Evolutionary conservation across 208 protist species (phyloP).

Genomic region (Leptomonas seymouri): DNA sequence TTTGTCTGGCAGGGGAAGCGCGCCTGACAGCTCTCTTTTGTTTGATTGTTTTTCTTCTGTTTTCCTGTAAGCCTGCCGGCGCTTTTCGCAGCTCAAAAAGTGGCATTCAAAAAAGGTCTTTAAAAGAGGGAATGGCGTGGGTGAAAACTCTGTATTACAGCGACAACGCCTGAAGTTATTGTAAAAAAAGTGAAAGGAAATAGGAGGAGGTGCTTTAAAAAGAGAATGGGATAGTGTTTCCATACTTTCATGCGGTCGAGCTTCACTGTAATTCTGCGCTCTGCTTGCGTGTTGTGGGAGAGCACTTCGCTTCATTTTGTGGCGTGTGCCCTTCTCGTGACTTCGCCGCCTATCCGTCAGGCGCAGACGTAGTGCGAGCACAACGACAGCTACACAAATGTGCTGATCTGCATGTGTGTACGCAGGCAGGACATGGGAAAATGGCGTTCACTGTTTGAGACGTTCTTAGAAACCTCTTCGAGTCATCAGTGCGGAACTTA

Average conservation of each 20-base stretch:
- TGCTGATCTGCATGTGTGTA: no score
- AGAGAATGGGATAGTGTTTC: background rate
- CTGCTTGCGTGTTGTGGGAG: background rate
- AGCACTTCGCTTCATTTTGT: no score
- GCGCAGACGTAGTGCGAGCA: no score
- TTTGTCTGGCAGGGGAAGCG: no score
- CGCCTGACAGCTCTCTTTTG: no score
- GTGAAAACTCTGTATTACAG: background rate
- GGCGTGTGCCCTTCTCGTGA: no score
- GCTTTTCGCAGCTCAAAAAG: constrained; percentile 4
- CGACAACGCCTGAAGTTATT: constrained; percentile 1
- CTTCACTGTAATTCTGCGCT: background rate
- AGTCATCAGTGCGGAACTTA: constrained; percentile 8
- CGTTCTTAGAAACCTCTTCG: background rate
- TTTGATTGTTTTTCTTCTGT: background rate
- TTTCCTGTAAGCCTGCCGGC: background rate
- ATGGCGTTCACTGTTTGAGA: background rate
- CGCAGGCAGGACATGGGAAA: background rate
- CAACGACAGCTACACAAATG: no score
- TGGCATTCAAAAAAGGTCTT: constrained; percentile 4
- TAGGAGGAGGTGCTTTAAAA: background rate
- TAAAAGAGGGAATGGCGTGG: background rate
- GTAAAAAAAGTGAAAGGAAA: background rate
- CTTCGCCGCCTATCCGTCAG: no score
- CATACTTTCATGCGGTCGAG: background rate